Base-by-base conservation (phyloP, 345 rosid genomes). In the Luvunga scandens region DNA sequence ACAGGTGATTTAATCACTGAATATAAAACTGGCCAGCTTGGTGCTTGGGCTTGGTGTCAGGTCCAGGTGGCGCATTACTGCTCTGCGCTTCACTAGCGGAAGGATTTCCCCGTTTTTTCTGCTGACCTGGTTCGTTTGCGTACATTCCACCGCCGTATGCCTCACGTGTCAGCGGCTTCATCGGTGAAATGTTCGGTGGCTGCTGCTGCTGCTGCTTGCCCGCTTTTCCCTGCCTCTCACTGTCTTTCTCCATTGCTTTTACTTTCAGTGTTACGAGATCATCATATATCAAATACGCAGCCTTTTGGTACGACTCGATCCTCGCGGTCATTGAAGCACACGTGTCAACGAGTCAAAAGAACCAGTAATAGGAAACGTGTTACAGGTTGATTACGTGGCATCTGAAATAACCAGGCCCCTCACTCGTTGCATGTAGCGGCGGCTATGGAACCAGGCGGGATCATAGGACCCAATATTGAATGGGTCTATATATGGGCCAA, bases 141-240 rank as follows among this genome's bases (percentile, higher is more conserved):
- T 90, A 88, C 80, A 91, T 83, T 22, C 94, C 93, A 24, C 94
- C 91, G 10, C 93, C 97, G 55, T 89, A 90, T 19, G 94, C 92
- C 13, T 77, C 91, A 28, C 71, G 88, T 7, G 90, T 87, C 78
- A 88, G 72, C 36, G 94, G 87, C 76, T 87, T 76, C 90, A 89
- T 82, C 76, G 83, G 81, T 0, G 90, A 77, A 34, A 88, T 76
- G 39, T 83, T 75, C n/a, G 86, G 89, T 33, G 90, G 85, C 73
- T 86, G 77, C n/a, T 68, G 77, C n/a, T 70, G 69, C 70, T 79
- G 77, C 61, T 81, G 72, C 45, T 63, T 60, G 39, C 45, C 71
- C 77, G 24, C 78, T 18, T 24, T 56, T 30, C 63, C 69, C 48
- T 72, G 78, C 80, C 75, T 84, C 84, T 48, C 6, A 18, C 45